Evolutionary conservation across 805 yeast genomes (phyloP).

Genomic region (Candida xyloterini): DNA sequence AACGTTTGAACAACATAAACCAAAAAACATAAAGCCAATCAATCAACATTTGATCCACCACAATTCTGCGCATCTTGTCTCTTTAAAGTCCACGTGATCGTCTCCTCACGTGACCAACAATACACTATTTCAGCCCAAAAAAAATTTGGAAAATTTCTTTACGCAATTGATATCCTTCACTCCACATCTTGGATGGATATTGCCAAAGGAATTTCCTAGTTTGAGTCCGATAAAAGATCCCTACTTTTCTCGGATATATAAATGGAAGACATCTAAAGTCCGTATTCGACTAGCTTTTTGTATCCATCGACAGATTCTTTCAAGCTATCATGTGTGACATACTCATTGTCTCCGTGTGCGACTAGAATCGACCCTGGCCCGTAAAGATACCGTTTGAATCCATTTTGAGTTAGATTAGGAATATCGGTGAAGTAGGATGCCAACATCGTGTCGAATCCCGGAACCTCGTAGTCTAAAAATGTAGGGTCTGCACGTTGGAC

Average conservation of each 20-base stretch:
- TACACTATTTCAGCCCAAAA: too few species aligned
- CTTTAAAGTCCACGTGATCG: neutral
- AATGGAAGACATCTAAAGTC: slow-evolving; percentile 24
- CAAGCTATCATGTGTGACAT: slow-evolving; percentile 46
- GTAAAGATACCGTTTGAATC: slow-evolving; percentile 49
- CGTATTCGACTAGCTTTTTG: slow-evolving; percentile 37
- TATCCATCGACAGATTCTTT: slow-evolving; percentile 51
- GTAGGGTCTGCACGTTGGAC: slow-evolving; percentile 37
- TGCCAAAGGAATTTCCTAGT: slow-evolving; percentile 27
- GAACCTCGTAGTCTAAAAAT: slow-evolving; percentile 53
- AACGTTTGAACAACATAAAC: neutral
- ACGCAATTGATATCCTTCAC: slow-evolving; percentile 11
- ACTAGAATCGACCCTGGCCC: slow-evolving; percentile 66
- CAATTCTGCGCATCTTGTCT: too few species aligned
- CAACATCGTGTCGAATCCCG: slow-evolving; percentile 54
- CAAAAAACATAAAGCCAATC: neutral
- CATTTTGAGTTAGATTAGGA: slow-evolving; percentile 38
- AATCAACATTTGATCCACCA: neutral
- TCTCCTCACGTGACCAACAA: neutral
- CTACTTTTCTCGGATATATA: slow-evolving; percentile 32
- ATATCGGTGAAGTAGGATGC: slow-evolving; percentile 41
- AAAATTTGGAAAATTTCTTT: neutral
- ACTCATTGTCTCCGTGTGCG: slow-evolving; percentile 60
- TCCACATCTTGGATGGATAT: slow-evolving; percentile 15
- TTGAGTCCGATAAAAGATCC: slow-evolving; percentile 29